Conservation (phyloP, 2,329 filamentous ascomycete genomes). For the Rhynchosporium agropyri region DNA sequence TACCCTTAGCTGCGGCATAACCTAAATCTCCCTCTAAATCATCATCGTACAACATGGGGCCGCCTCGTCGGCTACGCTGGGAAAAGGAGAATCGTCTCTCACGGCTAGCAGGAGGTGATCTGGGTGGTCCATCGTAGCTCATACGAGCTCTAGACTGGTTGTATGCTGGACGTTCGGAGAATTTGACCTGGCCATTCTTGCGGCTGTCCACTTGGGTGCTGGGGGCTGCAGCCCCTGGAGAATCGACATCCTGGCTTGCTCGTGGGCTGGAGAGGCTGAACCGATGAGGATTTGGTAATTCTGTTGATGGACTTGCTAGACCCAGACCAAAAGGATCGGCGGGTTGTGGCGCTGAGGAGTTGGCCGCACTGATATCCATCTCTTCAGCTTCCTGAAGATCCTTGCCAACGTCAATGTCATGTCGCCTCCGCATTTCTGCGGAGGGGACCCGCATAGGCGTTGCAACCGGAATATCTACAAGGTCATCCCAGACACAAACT, state of each 20-base stretch:
- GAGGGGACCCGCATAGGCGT: conserved; percentile 86
- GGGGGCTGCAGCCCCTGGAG: conserved; percentile 28
- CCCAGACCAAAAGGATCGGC: conserved; percentile 62
- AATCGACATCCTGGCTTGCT: conserved; percentile 37
- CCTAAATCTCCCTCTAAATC: conserved; percentile 91
- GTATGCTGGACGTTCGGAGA: conserved; percentile 36
- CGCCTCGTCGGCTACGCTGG: conserved; percentile 39
- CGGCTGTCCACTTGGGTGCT: conserved; percentile 19
- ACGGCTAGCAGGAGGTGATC: conserved; percentile 31
- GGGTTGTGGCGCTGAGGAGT: conserved; percentile 56
- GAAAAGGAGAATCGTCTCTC: conserved; percentile 47
- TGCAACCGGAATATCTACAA: conserved; percentile 93
- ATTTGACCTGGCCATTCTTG: conserved; percentile 37
- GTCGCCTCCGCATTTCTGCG: conserved; percentile 76
- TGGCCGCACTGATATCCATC: conserved; percentile 83
- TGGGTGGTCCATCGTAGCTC: conserved; percentile 42
- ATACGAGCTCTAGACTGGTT: conserved; percentile 38
- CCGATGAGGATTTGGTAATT: conserved; percentile 74
- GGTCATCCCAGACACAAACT: conserved; percentile 97
- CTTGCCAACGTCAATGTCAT: conserved; percentile 50
- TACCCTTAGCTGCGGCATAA: conserved; percentile 89
- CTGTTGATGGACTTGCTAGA: conserved; percentile 55
- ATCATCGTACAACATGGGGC: conserved; percentile 59
- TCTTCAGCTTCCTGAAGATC: conserved; percentile 67
- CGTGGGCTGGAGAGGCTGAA: conserved; percentile 64